Evolutionary conservation across 179 eudicot genomes (phyloP), one percentile per base, ranked within the genome.

Genomic region (Nepenthes alata): DNA sequence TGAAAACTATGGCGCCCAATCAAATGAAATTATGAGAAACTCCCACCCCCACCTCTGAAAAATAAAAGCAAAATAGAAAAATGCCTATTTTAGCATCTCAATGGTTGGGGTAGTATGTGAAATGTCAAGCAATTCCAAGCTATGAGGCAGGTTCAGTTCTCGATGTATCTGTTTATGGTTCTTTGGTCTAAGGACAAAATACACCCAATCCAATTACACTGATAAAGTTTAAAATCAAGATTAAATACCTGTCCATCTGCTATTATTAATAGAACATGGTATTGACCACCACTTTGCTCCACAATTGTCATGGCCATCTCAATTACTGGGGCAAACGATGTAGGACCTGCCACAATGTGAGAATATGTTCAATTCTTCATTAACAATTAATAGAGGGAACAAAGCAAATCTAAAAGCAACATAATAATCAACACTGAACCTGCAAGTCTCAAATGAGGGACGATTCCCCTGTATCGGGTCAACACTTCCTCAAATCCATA

Each of bases 301-400:
- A 90, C 97, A 70, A 93, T 87, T 62, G 97, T 83, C 70, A 79
- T 81, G 59, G 95, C 98, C 95, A 80, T 90, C 78, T 93, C 97
- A 59, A 93, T 85, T 38, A 90, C 64, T 50, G 98, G 98, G 45
- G 97, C 97, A 79, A 93, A 93, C 14, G 97, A 93, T 44, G 98
- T 93, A 56, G 98, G 98, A 35, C 98, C 98, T 91, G 80, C 13
- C 36, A 44, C 14, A 57, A 5, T 4, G 34, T 25, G 45, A 41
- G 14, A 5, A 14, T 54, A 63, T 9, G 15, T 7, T 55, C 58
- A 53, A 8, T 25, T 12, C 15, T 25, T 12, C 4, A 7, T 35
- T 3, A 13, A 34, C 50, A 14, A 38, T 3, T 38, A 39, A 53
- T 38, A 61, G 11, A 35, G 49, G 37, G 47, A 3, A 64, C n/a